Base-by-base conservation (phyloP, 352 stramenopile genomes). In the Pythium vanterpoolii region DNA sequence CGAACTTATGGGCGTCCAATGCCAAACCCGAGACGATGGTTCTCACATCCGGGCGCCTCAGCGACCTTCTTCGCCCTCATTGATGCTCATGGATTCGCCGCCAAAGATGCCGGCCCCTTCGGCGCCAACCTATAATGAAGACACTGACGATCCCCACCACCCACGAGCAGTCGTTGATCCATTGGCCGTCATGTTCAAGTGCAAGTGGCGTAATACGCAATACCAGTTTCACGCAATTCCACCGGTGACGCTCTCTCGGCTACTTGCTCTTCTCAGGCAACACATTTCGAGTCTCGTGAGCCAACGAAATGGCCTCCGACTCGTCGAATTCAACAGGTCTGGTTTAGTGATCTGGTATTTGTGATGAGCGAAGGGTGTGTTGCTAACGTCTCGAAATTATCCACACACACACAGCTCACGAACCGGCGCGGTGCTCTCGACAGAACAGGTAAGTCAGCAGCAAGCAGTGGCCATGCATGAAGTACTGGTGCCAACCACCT, bases 151-250 rank as follows among this genome's bases (percentile, higher is more conserved):
- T 4, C 30, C 34, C 40, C 23, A 52, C 5, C 42, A 51, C 26
- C 16, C 21, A 1, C 36, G 13, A 1, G 11, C 60, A 66, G 11
- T 66, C 16, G 23, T 46, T 30, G 67, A 44, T 8, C 19, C 53
- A 36, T 42, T 43, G 49, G 51, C 72, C 55, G 60, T 88, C 36
- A 57, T 72, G 27, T 80, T 90, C 45, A 77, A 77, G 51, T 89
- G 83, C 76, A 92, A 92, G 55, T 90, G 72, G 71, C 72, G 71
- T 14, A 70, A 74, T 33, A 64, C 63, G 19, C 65, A 70, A 30
- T 72, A 73, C 38, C 68, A 83, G 24, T 87, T 92, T 39, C 55
- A 60, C 2, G 69, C 73, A 5, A 64, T 52, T 19, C 58, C 60
- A 6, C 66, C 75, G 21, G 30, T 47, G 3, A 77, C 62, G 5